Evolutionary conservation across 768 basidiomycete genomes (phyloP).

Genomic region (Termitomyces sp.): DNA sequence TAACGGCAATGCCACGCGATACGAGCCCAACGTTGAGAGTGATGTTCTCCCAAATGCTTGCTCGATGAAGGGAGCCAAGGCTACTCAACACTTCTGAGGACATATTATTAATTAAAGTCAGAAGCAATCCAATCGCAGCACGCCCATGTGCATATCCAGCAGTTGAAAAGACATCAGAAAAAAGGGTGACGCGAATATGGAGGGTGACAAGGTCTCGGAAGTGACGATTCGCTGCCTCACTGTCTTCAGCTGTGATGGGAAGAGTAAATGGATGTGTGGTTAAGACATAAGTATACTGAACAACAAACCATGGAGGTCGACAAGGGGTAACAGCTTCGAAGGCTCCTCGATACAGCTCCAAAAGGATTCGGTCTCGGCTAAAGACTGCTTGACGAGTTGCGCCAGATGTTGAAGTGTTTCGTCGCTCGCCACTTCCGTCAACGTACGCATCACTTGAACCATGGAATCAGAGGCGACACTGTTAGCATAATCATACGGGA

Average conservation of each 20-base stretch:
- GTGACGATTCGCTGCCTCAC: conserved; percentile 47
- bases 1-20: conserved; percentile 50
- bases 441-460: conserved; percentile 83
- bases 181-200: conserved; percentile 74
- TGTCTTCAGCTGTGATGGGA: conserved; percentile 37
- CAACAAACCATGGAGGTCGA: conserved; percentile 49
- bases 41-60: conserved; percentile 86
- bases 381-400: conserved; percentile 63
- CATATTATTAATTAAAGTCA: conserved; percentile 65
- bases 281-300: not conserved
- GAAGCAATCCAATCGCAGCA: conserved; percentile 68
- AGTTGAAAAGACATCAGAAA: conserved; percentile 85
- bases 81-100: conserved; percentile 62
- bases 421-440: conserved; percentile 81
- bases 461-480: conserved; percentile 84
- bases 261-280: conserved; percentile 9
- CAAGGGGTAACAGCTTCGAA: conserved; percentile 62
- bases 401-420: conserved; percentile 72
- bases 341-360: conserved; percentile 54
- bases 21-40: conserved; percentile 60
- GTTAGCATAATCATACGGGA: conserved; percentile 86
- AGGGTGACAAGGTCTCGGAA: conserved; percentile 76
- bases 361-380: conserved; percentile 66
- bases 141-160: conserved; percentile 81
- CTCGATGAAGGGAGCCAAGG: conserved; percentile 78